Evolutionary conservation across 2,329 filamentous ascomycete genomes (phyloP).

Genomic region (Rhinocladiella mackenziei): DNA sequence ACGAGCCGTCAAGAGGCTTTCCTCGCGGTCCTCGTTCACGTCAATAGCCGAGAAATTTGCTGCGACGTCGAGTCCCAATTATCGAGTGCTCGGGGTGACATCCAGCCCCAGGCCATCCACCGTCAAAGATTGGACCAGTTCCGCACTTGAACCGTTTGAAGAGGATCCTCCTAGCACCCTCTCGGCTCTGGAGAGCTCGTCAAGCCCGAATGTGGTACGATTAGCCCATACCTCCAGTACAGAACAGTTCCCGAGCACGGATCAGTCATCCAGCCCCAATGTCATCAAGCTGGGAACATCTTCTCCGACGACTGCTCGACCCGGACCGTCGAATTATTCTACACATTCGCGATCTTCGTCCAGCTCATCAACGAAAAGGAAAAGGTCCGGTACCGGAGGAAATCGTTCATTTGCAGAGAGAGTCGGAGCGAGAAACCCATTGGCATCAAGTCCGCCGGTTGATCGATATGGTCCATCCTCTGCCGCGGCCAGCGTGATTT

Average conservation of each 20-base stretch:
- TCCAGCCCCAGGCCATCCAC: conserved; percentile 18
- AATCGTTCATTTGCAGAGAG: conserved; percentile 15
- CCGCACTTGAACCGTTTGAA: conserved; percentile 13
- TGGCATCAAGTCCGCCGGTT: conserved; percentile 40
- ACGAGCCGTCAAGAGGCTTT: conserved; percentile 12
- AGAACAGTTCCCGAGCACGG: conserved; percentile 14
- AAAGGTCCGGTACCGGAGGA: conserved; percentile 19
- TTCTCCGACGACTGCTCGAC: conserved; percentile 30
- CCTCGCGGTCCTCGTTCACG: conserved; percentile 23
- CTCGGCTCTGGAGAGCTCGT: conserved; percentile 30
- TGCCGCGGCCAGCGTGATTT: conserved; percentile 28
- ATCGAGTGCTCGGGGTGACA: conserved; percentile 18
- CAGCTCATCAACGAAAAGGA: conserved; percentile 33
- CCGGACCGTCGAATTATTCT: conserved; percentile 32
- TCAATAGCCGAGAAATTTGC: conserved; percentile 16
- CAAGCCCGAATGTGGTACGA: conserved; percentile 42
- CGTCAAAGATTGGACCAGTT: conserved; percentile 12
- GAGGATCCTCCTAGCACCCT: conserved; percentile 9
- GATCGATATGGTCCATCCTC: conserved; percentile 34
- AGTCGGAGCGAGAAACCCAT: conserved; percentile 16
- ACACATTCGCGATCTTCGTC: conserved; percentile 40
- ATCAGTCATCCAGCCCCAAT: conserved; percentile 17
- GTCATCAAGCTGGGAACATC: conserved; percentile 40
- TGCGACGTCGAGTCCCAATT: conserved; percentile 26
- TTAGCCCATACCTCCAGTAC: conserved; percentile 38